Evolutionary conservation across 1,139 yeast species (phyloP).

Genomic region (Candida albicans): DNA sequence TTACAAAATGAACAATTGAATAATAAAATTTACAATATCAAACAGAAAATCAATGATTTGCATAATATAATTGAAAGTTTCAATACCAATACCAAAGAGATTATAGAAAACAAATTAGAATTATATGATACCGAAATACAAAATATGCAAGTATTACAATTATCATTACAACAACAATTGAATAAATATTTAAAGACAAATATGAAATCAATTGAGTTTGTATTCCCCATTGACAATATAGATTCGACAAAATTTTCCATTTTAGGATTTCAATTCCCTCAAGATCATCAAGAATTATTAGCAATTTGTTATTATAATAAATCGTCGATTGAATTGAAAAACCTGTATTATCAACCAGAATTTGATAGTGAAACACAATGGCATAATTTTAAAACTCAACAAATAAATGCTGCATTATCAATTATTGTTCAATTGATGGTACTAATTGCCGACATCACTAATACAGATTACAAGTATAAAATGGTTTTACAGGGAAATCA

Average conservation of each 20-base stretch:
- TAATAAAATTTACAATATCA: conserved; percentile 27
- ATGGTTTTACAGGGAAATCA: conserved; percentile 26
- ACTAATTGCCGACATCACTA: conserved; percentile 26
- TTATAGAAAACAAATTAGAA: conserved; percentile 28
- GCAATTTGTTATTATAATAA: conserved; percentile 30
- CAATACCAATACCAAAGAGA: conserved; percentile 17
- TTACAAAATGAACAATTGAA: conserved; percentile 26
- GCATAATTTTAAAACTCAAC: conserved; percentile 18
- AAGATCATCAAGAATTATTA: conserved; percentile 30
- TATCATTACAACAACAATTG: conserved; percentile 25
- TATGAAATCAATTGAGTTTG: conserved; percentile 23
- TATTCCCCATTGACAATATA: conserved; percentile 29
- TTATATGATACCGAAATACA: conserved; percentile 29
- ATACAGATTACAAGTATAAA: conserved; percentile 28
- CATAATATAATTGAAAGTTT: conserved; percentile 20
- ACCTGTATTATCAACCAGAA: conserved; percentile 14
- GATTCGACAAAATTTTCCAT: conserved; percentile 29
- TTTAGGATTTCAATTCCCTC: conserved; percentile 39
- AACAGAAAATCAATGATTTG: conserved; percentile 25
- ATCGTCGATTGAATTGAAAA: conserved; percentile 10
- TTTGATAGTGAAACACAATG: conserved; percentile 11
- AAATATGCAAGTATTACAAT: conserved; percentile 27
- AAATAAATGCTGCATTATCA: conserved; percentile 35
- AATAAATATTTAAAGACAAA: conserved; percentile 18
- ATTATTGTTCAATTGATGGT: conserved; percentile 30